A percentile compares a stretch with the other conserved stretches of the same genome.
Conservation (phyloP, 441 rosid genomes). For the Gossypium schwendimanii region DNA sequence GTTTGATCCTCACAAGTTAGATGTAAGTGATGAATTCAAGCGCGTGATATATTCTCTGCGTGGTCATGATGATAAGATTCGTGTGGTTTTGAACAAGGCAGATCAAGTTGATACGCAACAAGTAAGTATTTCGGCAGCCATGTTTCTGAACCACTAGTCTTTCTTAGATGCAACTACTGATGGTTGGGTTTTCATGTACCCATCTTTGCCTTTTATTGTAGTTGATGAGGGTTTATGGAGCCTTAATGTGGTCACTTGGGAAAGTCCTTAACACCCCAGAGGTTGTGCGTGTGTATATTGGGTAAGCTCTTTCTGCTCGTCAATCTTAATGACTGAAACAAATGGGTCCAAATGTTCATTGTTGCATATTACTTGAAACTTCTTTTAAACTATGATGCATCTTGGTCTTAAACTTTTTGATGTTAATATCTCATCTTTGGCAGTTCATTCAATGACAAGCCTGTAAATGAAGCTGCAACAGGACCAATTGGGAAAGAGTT, state of each 20-base stretch:
- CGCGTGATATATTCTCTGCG: conserved; percentile 86
- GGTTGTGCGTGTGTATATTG: conserved; percentile 87
- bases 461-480: conserved; percentile 56
- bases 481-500: conserved; percentile 91
- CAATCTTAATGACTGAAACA: neutral
- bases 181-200: conserved; percentile 1
- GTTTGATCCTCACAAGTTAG: conserved; percentile 94
- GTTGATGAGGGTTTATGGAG: conserved; percentile 99
- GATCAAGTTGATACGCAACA: conserved; percentile 94
- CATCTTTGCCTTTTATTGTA: conserved; percentile 21
- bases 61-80: conserved; percentile 94
- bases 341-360: neutral
- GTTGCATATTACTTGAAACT: neutral
- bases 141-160: conserved; percentile 5
- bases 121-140: conserved; percentile 27
- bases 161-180: neutral
- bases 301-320: conserved; percentile 40
- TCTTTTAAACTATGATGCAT: conserved; percentile 3
- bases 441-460: conserved; percentile 94
- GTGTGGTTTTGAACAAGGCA: conserved; percentile 92
- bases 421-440: conserved; percentile 15
- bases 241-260: conserved; percentile 96
- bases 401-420: conserved; percentile 6
- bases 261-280: conserved; percentile 94
- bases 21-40: conserved; percentile 94